A percentile compares a stretch with the other conserved stretches of the same genome.
These are phyloP conservation scores for Knoxdaviesia proteae DNA, from an alignment of 2,329 filamentous ascomycete genomes.

Conservation along the genomic window DNA sequence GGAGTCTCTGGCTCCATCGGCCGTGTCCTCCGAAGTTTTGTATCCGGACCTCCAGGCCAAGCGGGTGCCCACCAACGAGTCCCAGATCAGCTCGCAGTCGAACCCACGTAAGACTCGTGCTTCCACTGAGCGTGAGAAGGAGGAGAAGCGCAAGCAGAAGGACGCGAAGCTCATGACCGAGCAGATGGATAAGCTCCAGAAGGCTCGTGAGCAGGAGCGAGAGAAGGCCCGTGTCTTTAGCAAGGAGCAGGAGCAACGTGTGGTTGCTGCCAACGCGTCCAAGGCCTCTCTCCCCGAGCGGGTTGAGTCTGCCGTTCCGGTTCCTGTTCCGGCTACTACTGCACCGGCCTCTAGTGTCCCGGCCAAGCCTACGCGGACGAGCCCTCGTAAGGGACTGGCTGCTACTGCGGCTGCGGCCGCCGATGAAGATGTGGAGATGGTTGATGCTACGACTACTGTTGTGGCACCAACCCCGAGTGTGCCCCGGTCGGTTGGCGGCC, in stretches of 20 bases:
- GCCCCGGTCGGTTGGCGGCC: slow-evolving; percentile 25
- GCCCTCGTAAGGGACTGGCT: slow-evolving; percentile 27
- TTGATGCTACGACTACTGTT: slow-evolving; percentile 26
- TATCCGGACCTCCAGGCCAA: slow-evolving; percentile 21
- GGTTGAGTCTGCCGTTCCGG: slow-evolving; percentile 9
- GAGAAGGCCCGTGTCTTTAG: slow-evolving; percentile 42
- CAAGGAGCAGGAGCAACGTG: slow-evolving; percentile 31
- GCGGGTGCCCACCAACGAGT: not conserved
- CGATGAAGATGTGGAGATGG: slow-evolving; percentile 31
- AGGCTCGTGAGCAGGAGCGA: slow-evolving; percentile 47
- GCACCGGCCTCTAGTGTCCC: slow-evolving; percentile 3
- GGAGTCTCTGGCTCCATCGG: slow-evolving; percentile 19
- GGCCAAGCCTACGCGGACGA: slow-evolving; percentile 23
- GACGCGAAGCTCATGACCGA: slow-evolving; percentile 40
- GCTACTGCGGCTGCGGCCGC: slow-evolving; percentile 13
- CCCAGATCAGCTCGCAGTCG: slow-evolving; percentile 13
- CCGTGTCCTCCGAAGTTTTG: slow-evolving; percentile 13
- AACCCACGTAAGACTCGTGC: slow-evolving; percentile 29
- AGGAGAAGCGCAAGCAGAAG: slow-evolving; percentile 45
- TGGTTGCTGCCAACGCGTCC: no score
- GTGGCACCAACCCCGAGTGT: slow-evolving; percentile 28
- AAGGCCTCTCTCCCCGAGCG: slow-evolving; percentile 8
- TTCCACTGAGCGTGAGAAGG: slow-evolving; percentile 38
- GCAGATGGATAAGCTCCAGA: slow-evolving; percentile 41
- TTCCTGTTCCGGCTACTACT: no score